These are phyloP conservation scores for Tylopilus sp. DNA, from an alignment of 768 basidiomycete species.

Conservation along the genomic window DNA sequence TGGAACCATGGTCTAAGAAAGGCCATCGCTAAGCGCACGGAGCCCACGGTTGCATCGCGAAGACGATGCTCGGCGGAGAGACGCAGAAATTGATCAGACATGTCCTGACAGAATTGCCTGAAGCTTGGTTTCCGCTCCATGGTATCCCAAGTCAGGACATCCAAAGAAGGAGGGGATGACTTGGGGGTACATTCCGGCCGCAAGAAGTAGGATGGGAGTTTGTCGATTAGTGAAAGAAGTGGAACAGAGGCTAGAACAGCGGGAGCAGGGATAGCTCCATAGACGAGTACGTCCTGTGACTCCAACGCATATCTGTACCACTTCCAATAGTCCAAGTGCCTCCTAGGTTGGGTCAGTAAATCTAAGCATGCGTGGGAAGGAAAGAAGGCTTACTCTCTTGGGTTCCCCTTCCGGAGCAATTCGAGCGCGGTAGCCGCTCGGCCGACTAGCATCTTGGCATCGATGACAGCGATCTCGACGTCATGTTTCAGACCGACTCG, in stretches of 20 bases:
- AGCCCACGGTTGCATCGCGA: slow-evolving; percentile 63
- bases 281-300: slow-evolving; percentile 71
- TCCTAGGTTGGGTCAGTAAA: slow-evolving; percentile 35
- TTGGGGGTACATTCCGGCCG: slow-evolving; percentile 33
- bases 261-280: slow-evolving; percentile 60
- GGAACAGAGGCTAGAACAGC: slow-evolving; percentile 72
- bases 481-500: slow-evolving; percentile 69
- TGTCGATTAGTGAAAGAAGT: slow-evolving; percentile 57
- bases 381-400: slow-evolving; percentile 49
- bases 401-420: slow-evolving; percentile 48
- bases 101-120: slow-evolving; percentile 67
- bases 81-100: slow-evolving; percentile 59
- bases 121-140: slow-evolving; percentile 57
- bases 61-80: slow-evolving; percentile 53
- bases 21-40: slow-evolving; percentile 63
- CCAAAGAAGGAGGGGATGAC: slow-evolving; percentile 30
- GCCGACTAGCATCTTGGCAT: slow-evolving; percentile 55
- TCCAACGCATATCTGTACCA: slow-evolving; percentile 76
- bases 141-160: slow-evolving; percentile 52
- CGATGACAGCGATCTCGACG: slow-evolving; percentile 76
- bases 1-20: slow-evolving; percentile 74
- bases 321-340: slow-evolving; percentile 64
- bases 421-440: slow-evolving; percentile 64
- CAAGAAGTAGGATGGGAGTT: slow-evolving; percentile 70
- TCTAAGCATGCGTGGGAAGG: not conserved